These are phyloP conservation scores for Mycena citricolor DNA, from an alignment of 1,284 basidiomycete genomes.

Conservation along the genomic window DNA sequence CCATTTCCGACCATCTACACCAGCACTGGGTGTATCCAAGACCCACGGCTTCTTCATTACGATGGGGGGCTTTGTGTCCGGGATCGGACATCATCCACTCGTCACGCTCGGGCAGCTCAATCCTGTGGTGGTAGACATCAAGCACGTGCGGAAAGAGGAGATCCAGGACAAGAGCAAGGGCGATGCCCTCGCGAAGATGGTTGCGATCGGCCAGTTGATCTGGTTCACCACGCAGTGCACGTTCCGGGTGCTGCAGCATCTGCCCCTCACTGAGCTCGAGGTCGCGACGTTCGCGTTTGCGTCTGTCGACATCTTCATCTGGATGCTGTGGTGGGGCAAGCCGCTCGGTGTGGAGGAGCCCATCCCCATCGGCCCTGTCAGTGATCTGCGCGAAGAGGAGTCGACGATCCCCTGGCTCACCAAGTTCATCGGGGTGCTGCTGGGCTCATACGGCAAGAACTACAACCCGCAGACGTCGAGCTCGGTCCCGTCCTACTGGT, in stretches of 20 bases:
- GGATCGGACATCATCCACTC: neutral
- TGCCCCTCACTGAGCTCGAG: constrained; percentile 8
- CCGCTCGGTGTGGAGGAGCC: constrained; percentile 9
- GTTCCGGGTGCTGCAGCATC: constrained; percentile 2
- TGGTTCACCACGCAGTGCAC: constrained; percentile 24
- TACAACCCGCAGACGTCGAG: constrained; percentile 7
- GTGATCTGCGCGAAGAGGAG: no score
- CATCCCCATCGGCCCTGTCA: neutral
- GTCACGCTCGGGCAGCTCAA: neutral
- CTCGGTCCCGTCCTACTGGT: neutral
- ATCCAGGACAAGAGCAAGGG: constrained; percentile 31
- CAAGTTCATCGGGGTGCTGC: neutral
- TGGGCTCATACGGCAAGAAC: neutral
- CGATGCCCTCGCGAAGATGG: constrained; percentile 23
- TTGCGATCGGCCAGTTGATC: constrained; percentile 2
- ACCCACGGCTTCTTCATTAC: constrained; percentile 12
- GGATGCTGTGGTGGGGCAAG: constrained; percentile 12
- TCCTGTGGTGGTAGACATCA: neutral
- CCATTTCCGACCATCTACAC: neutral
- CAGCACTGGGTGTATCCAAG: constrained; percentile 1
- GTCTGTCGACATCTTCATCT: constrained; percentile 5
- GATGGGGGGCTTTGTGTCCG: constrained; percentile 16
- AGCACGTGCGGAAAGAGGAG: constrained; percentile 1
- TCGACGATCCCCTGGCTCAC: neutral
- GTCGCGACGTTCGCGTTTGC: constrained; percentile 10